phyloP scores from a whole-genome alignment of 176 grass and related monocot genomes.

The Zea luxurians region DNA sequence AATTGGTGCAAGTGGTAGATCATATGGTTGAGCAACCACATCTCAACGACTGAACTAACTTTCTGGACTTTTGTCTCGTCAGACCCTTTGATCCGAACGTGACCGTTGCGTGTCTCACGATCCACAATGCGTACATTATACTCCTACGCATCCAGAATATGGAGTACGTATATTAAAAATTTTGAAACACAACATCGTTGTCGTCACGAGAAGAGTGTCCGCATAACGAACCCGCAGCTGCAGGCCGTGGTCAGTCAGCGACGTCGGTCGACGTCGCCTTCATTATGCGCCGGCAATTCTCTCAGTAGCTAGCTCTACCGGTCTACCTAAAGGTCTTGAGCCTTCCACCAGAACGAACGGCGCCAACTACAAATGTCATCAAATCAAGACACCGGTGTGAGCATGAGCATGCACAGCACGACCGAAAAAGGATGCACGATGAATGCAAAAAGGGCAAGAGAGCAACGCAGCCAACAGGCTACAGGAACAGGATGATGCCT shows the following conservation, averaged over 20 bases:
- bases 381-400: slow-evolving; percentile 20
- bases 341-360: slow-evolving; percentile 15
- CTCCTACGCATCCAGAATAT: too few relatives aligned
- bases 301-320: too few relatives aligned
- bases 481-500: too few relatives aligned
- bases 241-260: neutral
- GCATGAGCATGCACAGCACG: neutral
- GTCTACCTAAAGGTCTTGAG: too few relatives aligned
- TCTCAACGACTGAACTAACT: neutral
- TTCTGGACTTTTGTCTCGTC: neutral
- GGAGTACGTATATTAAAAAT: neutral
- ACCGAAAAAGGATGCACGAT: neutral
- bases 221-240: slow-evolving; percentile 10
- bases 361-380: slow-evolving; percentile 14
- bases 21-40: slow-evolving; percentile 22
- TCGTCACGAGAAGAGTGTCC: neutral
- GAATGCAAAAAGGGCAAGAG: neutral
- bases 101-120: neutral
- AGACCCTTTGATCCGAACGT: slow-evolving; percentile 1
- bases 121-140: neutral
- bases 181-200: neutral
- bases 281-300: slow-evolving; percentile 30
- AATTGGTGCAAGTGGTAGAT: neutral
- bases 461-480: neutral
- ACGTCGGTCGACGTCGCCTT: slow-evolving; percentile 28